phyloP scores from a whole-genome alignment of 2,329 filamentous ascomycete species.

The Trematosphaeria pertusa region DNA sequence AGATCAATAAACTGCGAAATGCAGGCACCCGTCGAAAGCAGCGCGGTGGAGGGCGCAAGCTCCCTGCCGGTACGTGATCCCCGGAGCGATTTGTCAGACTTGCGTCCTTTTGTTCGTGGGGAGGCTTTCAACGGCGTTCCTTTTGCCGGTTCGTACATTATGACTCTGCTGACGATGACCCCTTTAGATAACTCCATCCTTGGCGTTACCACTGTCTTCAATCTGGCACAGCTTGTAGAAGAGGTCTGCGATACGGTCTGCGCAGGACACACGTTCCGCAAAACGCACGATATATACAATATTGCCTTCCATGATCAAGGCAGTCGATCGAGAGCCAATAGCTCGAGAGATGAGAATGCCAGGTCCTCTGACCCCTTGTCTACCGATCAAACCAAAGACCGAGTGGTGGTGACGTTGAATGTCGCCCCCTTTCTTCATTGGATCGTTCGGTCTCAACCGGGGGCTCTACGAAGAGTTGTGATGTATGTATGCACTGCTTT shows the following conservation, averaged over 20 bases:
- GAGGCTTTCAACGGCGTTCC: no score
- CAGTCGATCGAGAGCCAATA: slow-evolving; percentile 15
- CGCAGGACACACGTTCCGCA: slow-evolving; percentile 55
- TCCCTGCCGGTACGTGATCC: slow-evolving; percentile 23
- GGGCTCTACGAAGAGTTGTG: slow-evolving; percentile 41
- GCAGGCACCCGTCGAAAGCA: slow-evolving; percentile 23
- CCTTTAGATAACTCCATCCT: slow-evolving; percentile 41
- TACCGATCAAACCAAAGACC: slow-evolving; percentile 22
- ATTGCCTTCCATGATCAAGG: slow-evolving; percentile 34
- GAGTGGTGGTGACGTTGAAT: slow-evolving; percentile 37
- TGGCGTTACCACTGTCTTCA: slow-evolving; percentile 39
- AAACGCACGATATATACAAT: slow-evolving; percentile 29
- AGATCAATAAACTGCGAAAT: slow-evolving; percentile 45
- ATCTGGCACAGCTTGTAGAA: slow-evolving; percentile 49
- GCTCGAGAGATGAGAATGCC: slow-evolving; percentile 22
- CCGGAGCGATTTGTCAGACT: no score
- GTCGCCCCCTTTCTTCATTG: slow-evolving; percentile 38
- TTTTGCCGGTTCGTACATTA: no score
- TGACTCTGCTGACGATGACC: no score
- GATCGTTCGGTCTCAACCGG: slow-evolving; percentile 38
- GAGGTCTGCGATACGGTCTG: slow-evolving; percentile 64
- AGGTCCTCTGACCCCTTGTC: slow-evolving; percentile 2
- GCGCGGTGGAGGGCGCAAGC: slow-evolving; percentile 22
- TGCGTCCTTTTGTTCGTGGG: no score
- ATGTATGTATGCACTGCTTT: slow-evolving; percentile 17